Evolutionary conservation across 331 rosid species (phyloP), one percentile per base, ranked within the genome.

Genomic region (Pyrus hybrid): DNA sequence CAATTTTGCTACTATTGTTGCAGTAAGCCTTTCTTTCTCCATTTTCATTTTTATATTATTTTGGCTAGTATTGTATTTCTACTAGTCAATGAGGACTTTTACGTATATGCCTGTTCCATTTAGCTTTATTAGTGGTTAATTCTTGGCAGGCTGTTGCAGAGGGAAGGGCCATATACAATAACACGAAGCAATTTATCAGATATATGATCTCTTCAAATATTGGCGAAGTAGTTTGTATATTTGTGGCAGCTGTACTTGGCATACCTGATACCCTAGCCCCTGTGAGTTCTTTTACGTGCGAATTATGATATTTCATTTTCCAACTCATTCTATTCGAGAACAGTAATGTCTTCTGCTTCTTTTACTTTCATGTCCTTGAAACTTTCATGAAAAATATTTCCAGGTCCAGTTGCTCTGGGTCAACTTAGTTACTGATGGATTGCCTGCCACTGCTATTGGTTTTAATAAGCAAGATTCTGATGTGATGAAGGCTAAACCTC

Each of bases 331-430:
- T n/a, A n/a, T 18, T 13, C 0, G 54, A 70, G 32, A 45, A 63
- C 61, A 53, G 63, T 58, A 9, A 32, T 12, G 8, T 25, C 7
- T 37, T 2, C 17, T 23, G 10, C 43, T 9, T 76, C 49, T 76
- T 13, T 17, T 12, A 16, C 28, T 72, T 65, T 54, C 51, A 30
- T 56, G 13, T 75, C 12, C 30, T 76, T 6, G 2, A 18, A 45
- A 23, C 14, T 20, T 72, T 57, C 58, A 45, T 77, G 56, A 64
- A 77, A 79, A 58, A 62, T 51, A 75, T 60, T 77, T 67, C 75
- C 88, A 93, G 98, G 98, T 93, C 74, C 97, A 94, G 85, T 86
- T 94, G 83, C 97, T 94, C 37, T 94, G 99, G 99, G 99, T 94
- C 76, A 94, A 94, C 80, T 83, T 94, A 88, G 99, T 94, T 35